Conservation (phyloP, 352 stramenopile genomes). For the Phytophthora colocasiae region DNA sequence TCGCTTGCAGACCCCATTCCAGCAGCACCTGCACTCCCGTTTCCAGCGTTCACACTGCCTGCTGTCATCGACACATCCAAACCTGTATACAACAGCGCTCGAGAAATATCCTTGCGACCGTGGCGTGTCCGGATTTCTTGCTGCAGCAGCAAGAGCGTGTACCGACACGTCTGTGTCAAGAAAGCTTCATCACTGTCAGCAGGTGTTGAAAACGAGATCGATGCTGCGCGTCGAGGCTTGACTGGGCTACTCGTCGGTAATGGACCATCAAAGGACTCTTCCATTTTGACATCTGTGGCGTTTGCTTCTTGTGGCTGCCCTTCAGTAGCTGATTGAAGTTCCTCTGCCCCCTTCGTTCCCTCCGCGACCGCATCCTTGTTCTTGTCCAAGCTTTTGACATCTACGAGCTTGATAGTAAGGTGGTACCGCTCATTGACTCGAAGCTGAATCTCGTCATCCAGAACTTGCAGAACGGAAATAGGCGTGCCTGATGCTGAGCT, state of each 20-base stretch:
- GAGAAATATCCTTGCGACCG: slow-evolving; percentile 72
- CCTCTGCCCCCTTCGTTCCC: slow-evolving; percentile 13
- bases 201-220: slow-evolving; percentile 34
- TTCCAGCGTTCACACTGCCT: slow-evolving; percentile 19
- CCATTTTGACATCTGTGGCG: slow-evolving; percentile 33
- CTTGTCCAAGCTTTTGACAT: slow-evolving; percentile 52
- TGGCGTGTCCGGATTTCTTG: slow-evolving; percentile 85
- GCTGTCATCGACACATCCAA: slow-evolving; percentile 28
- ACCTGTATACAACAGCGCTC: slow-evolving; percentile 61
- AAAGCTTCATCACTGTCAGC: slow-evolving; percentile 56
- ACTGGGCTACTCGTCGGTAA: slow-evolving; percentile 29
- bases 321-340: background rate
- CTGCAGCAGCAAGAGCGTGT: slow-evolving; percentile 73
- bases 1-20: slow-evolving; percentile 38
- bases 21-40: slow-evolving; percentile 17
- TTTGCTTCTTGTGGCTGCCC: slow-evolving; percentile 24
- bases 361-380: slow-evolving; percentile 10
- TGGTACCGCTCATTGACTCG: slow-evolving; percentile 81
- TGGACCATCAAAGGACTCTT: slow-evolving; percentile 19
- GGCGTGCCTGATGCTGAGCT: slow-evolving; percentile 27
- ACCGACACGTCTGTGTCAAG: slow-evolving; percentile 71
- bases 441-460: slow-evolving; percentile 85
- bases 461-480: slow-evolving; percentile 77
- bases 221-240: slow-evolving; percentile 36
- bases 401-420: slow-evolving; percentile 75